Evolutionary conservation across 129 eudicot genomes (phyloP).

Genomic region (Mikania micrantha): DNA sequence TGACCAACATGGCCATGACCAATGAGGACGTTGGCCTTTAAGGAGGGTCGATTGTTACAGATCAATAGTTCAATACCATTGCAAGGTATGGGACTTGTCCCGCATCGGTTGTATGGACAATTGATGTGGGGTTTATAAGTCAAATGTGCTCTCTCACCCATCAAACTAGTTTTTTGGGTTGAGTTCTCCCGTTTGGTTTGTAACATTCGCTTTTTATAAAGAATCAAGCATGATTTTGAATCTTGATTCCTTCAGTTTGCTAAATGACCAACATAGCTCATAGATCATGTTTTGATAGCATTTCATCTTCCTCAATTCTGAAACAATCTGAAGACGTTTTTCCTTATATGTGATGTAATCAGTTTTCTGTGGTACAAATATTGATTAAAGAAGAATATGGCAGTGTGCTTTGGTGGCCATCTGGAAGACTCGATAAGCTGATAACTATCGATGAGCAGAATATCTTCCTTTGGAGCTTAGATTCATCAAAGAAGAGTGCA

Average conservation of each 20-base stretch:
- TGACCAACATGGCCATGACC: too few relatives aligned
- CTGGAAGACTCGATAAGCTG: slow-evolving; percentile 92
- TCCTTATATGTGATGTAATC: slow-evolving; percentile 3
- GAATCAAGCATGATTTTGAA: neutral
- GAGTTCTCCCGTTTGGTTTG: too few relatives aligned
- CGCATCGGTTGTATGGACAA: too few relatives aligned
- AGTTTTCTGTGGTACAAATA: slow-evolving; percentile 1
- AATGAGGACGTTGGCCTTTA: too few relatives aligned
- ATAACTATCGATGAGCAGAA: slow-evolving; percentile 84
- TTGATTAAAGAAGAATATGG: slow-evolving; percentile 14
- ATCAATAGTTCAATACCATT: too few relatives aligned
- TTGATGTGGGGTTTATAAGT: too few relatives aligned
- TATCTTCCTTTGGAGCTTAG: slow-evolving; percentile 86
- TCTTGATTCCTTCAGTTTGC: neutral
- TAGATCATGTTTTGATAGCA: neutral
- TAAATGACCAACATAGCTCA: slow-evolving; percentile 1
- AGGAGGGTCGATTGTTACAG: too few relatives aligned
- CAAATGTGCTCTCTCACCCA: too few relatives aligned
- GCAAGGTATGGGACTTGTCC: too few relatives aligned
- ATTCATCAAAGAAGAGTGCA: slow-evolving; percentile 88
- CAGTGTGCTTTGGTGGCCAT: slow-evolving; percentile 97
- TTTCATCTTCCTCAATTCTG: neutral
- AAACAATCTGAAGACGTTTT: neutral
- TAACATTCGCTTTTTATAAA: too few relatives aligned
- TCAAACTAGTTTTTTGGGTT: too few relatives aligned